Conservation (phyloP, 495 filamentous ascomycete species). For the Podospora anserina region DNA sequence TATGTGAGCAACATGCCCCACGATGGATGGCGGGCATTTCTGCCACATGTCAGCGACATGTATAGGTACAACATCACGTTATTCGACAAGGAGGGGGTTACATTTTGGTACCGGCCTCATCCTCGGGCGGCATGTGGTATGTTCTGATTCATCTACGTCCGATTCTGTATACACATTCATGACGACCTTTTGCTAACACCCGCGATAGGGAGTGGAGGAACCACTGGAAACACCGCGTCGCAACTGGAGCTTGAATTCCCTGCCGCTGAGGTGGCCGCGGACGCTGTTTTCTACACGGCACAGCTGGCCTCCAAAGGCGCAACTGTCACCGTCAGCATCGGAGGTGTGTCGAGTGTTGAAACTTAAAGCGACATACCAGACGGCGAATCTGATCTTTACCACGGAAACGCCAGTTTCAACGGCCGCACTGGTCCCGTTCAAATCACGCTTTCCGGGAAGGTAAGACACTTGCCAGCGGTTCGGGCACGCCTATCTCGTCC, state of each 20-base stretch:
- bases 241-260: slow-evolving; percentile 13
- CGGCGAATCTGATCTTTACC: slow-evolving; percentile 46
- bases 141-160: no score
- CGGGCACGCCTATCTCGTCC: slow-evolving; percentile 10
- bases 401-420: slow-evolving; percentile 45
- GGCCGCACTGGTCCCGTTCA: slow-evolving; percentile 47
- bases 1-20: slow-evolving; percentile 45
- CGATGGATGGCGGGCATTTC: slow-evolving; percentile 38
- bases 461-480: slow-evolving; percentile 3
- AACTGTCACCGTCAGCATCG: slow-evolving; percentile 18
- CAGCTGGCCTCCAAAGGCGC: neutral
- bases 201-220: slow-evolving; percentile 25
- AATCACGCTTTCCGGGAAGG: slow-evolving; percentile 36
- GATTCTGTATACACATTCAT: no score
- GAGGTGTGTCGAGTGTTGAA: slow-evolving; percentile 21
- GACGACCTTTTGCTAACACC: no score
- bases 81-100: slow-evolving; percentile 39
- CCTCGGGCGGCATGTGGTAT: slow-evolving; percentile 26
- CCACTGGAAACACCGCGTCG: slow-evolving; percentile 12
- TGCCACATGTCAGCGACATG: slow-evolving; percentile 59
- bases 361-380: slow-evolving; percentile 23
- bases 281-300: slow-evolving; percentile 10
- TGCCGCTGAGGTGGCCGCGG: slow-evolving; percentile 7
- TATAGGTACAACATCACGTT: slow-evolving; percentile 50
- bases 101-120: slow-evolving; percentile 58